phyloP scores from a whole-genome alignment of 768 basidiomycete genomes.

The Auricularia heimuer region DNA sequence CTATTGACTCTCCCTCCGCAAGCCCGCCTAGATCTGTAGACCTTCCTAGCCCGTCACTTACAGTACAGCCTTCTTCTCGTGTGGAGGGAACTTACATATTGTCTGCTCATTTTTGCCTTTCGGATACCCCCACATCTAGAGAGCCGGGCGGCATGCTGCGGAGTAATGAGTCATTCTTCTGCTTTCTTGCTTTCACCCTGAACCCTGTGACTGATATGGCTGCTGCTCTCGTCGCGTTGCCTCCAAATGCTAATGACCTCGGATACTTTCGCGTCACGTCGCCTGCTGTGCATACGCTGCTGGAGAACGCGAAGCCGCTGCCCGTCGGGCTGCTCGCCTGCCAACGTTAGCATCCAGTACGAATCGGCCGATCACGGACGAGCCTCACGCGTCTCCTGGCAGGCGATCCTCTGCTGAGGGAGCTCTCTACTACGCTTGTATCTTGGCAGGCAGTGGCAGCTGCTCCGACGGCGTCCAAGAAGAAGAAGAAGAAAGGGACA shows the following conservation, averaged over 20 bases:
- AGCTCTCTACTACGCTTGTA: constrained; percentile 49
- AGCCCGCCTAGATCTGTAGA: too few species aligned
- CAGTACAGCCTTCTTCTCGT: too few species aligned
- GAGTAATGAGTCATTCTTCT: too few species aligned
- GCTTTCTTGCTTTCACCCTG: neutral
- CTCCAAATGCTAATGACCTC: neutral
- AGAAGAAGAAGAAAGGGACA: constrained; percentile 42
- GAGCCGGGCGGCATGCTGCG: too few species aligned
- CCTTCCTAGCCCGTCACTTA: too few species aligned
- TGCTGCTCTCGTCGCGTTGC: neutral
- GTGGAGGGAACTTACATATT: too few species aligned
- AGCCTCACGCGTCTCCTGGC: constrained; percentile 4
- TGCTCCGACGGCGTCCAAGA: constrained; percentile 25
- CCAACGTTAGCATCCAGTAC: constrained; percentile 42
- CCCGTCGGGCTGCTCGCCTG: constrained; percentile 74
- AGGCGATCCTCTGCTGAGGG: constrained; percentile 63
- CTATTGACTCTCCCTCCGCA: too few species aligned
- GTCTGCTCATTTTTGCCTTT: too few species aligned
- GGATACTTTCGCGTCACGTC: neutral
- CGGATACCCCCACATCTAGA: too few species aligned
- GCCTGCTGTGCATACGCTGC: neutral
- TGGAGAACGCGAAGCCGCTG: constrained; percentile 27
- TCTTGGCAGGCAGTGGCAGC: constrained; percentile 38
- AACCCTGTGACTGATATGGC: neutral
- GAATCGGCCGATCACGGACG: neutral